Base-by-base conservation (phyloP, 768 basidiomycete species). In the Roridomyces roridus region DNA sequence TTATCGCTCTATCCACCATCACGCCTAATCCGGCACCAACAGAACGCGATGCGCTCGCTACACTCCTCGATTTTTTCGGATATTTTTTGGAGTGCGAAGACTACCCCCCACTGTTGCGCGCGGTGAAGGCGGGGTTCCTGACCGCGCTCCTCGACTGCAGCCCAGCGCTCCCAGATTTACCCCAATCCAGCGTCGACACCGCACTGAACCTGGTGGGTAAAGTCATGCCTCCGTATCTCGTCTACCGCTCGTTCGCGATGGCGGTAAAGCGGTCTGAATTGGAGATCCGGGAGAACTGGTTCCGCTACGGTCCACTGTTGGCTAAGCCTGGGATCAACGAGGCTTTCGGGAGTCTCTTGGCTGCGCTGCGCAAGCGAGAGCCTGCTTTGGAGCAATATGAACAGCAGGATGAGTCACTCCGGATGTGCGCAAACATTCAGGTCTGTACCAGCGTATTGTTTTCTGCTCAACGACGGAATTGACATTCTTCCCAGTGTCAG, bases 51-150 rank as follows among this genome's bases (percentile, higher is more conserved):
- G 69, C 11, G 51, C 67, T 23, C 64, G 60, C 23, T 59, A 67
- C 20, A 65, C 6, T 74, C 6, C 65, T 77, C 37, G 67, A 64
- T 4, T 75, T 71, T 48, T 63, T 75, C 14, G 52, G 61, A n/a
- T 71, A 71, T 51, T 73, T 65, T 45, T 63, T 77, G 21, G 72
- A 76, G 1, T 71, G 71, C 10, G 72, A 74, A 41, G 74, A 75
- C n/a, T 74, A 75, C 51, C 69, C 68, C 3, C 72, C 71, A 68
- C 67, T 76, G 4, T 60, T 58, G 0, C 68, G 71, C 46, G 63
- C 72, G 3, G 45, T 76, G 23, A 64, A 71, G n/a, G 67, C 73
- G 2, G 75, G 76, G 3, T 57, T 75, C n/a, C 53, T 75, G 14
- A 51, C 51, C 10, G 72, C 72, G 0, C 69, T 70, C 42, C 60